Evolutionary conservation across 1,139 yeast genomes (phyloP).

Genomic region (Blastobotrys niveus): DNA sequence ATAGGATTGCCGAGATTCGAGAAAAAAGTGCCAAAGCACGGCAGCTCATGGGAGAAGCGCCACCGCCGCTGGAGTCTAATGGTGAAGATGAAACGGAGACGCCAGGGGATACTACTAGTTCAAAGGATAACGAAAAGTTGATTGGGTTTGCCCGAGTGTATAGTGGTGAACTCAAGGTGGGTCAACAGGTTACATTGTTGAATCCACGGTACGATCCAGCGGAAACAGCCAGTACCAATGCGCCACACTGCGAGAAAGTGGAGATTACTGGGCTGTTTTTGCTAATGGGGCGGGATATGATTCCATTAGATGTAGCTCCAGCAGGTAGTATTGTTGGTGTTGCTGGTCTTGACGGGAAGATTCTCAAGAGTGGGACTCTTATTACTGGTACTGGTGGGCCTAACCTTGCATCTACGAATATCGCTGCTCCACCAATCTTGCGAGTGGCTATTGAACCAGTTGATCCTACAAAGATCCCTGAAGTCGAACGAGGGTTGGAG

Average conservation of each 20-base stretch:
- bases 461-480: constrained; percentile 72
- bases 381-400: constrained; percentile 47
- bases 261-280: constrained; percentile 64
- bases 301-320: constrained; percentile 72
- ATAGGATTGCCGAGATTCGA: constrained; percentile 49
- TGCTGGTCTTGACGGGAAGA: constrained; percentile 78
- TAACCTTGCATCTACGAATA: constrained; percentile 62
- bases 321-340: constrained; percentile 96
- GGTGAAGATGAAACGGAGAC: constrained; percentile 34
- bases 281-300: constrained; percentile 89
- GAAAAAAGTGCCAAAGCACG: constrained; percentile 67
- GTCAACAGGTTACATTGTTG: constrained; percentile 66
- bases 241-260: constrained; percentile 41
- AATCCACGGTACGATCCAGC: constrained; percentile 86
- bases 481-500: constrained; percentile 71
- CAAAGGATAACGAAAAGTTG: constrained; percentile 37
- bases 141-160: constrained; percentile 87
- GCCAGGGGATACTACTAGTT: constrained; percentile 25
- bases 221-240: constrained; percentile 43
- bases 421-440: constrained; percentile 74
- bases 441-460: constrained; percentile 92
- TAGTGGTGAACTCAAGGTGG: constrained; percentile 72
- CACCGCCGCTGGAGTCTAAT: constrained; percentile 15
- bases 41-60: constrained; percentile 33
- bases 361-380: constrained; percentile 83